Percentiles rank a stretch among this genome's conserved stretches.
These are phyloP conservation scores for Diatrype stigma DNA, from an alignment of 2,329 filamentous ascomycete species.

Conservation along the genomic window DNA sequence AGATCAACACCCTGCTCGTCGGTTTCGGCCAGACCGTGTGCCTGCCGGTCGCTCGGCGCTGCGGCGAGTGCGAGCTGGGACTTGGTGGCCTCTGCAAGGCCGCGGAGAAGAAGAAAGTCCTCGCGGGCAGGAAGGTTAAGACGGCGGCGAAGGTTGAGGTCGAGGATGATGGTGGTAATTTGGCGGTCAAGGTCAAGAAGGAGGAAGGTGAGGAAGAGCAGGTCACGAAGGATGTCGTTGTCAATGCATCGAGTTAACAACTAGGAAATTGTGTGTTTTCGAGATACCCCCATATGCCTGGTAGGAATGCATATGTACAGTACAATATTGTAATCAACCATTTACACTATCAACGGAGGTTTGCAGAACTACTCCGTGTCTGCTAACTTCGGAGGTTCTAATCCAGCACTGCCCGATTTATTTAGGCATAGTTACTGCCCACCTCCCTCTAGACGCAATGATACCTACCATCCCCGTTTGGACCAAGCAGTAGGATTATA, in stretches of 20 bases:
- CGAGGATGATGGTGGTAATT: constrained; percentile 18
- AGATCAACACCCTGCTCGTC: constrained; percentile 87
- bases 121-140: constrained; percentile 50
- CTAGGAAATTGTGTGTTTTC: too few relatives aligned
- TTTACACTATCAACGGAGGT: too few relatives aligned
- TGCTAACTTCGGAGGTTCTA: too few relatives aligned
- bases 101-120: constrained; percentile 62
- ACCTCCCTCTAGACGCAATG: too few relatives aligned
- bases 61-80: constrained; percentile 81
- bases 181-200: constrained; percentile 9
- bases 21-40: constrained; percentile 86
- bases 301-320: too few relatives aligned
- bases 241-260: constrained; percentile 4
- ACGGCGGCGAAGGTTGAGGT: constrained; percentile 28
- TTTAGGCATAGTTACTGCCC: too few relatives aligned
- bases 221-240: constrained; percentile 18
- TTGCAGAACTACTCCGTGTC: too few relatives aligned
- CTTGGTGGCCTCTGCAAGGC: constrained; percentile 70
- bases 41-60: constrained; percentile 71
- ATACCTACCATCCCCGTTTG: too few relatives aligned
- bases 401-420: too few relatives aligned
- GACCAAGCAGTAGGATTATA: too few relatives aligned
- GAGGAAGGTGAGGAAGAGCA: constrained; percentile 19
- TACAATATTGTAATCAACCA: too few relatives aligned
- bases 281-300: too few relatives aligned